These are phyloP conservation scores for Oryza officinalis DNA, from an alignment of 176 grass and related monocot genomes.

Conservation along the genomic window DNA sequence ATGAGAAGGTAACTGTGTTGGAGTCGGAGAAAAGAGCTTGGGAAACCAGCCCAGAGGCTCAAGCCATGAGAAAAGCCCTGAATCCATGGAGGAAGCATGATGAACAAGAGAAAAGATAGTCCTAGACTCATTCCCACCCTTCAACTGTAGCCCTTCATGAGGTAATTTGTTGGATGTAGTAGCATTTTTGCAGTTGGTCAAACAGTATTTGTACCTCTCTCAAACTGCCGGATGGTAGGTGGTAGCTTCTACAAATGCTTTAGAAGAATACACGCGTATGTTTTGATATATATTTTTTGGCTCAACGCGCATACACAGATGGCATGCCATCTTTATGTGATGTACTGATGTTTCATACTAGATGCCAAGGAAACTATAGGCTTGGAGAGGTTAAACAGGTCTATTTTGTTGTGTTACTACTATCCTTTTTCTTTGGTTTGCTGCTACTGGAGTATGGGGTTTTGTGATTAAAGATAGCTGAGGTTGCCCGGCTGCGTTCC, in stretches of 20 bases:
- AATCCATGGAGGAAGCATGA: slow-evolving; percentile 84
- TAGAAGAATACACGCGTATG: background rate
- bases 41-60: slow-evolving; percentile 75
- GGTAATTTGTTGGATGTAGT: background rate
- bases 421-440: background rate
- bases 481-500: background rate
- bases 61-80: slow-evolving; percentile 77
- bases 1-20: slow-evolving; percentile 78
- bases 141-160: slow-evolving; percentile 6
- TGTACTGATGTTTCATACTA: background rate
- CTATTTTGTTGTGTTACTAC: background rate
- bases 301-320: background rate
- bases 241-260: background rate
- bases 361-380: background rate
- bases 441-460: background rate
- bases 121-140: slow-evolving; percentile 10
- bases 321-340: background rate
- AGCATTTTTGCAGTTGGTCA: background rate
- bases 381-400: background rate
- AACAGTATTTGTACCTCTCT: background rate
- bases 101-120: slow-evolving; percentile 45
- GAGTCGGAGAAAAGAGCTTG: slow-evolving; percentile 85
- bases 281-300: background rate
- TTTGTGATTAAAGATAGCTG: background rate
- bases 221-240: background rate